Evolutionary conservation across 2,329 filamentous ascomycete species (phyloP).

Genomic region (Gnomoniopsis sp.): DNA sequence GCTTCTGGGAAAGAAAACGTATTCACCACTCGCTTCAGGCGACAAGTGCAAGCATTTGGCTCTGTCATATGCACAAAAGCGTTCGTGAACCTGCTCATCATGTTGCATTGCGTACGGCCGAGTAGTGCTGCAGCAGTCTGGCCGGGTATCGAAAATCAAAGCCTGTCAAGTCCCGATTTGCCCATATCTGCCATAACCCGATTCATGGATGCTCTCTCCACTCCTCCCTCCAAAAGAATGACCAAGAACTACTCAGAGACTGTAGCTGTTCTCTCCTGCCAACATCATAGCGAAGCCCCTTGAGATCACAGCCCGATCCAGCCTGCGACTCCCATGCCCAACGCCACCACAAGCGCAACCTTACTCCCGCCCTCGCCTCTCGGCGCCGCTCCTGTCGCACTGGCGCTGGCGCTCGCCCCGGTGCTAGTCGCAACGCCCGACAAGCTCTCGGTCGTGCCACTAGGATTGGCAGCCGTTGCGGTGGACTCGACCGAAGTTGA

Average conservation of each 20-base stretch:
- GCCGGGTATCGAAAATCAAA: not conserved
- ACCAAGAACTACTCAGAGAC: not conserved
- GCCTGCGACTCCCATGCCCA: constrained; percentile 13
- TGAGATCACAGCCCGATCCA: constrained; percentile 4
- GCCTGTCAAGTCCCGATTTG: not conserved
- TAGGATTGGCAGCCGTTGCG: constrained; percentile 5
- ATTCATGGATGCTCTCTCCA: not conserved
- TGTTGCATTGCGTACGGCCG: not conserved
- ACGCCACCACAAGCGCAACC: constrained; percentile 13
- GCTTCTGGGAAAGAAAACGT: not conserved
- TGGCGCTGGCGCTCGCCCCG: not conserved
- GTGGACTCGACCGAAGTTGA: not conserved
- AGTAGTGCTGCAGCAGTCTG: not conserved
- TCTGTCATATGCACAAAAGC: no score
- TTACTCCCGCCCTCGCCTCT: not conserved
- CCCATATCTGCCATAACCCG: not conserved
- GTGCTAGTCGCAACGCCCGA: not conserved
- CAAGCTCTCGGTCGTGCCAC: not conserved
- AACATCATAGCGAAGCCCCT: not conserved
- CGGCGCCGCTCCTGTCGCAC: not conserved
- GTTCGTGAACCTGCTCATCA: no score
- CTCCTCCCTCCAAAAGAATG: not conserved
- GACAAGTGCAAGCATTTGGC: no score
- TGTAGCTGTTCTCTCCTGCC: not conserved
- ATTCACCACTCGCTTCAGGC: no score